phyloP scores from a whole-genome alignment of 768 basidiomycete species.

The Pisolithus marmoratus region DNA sequence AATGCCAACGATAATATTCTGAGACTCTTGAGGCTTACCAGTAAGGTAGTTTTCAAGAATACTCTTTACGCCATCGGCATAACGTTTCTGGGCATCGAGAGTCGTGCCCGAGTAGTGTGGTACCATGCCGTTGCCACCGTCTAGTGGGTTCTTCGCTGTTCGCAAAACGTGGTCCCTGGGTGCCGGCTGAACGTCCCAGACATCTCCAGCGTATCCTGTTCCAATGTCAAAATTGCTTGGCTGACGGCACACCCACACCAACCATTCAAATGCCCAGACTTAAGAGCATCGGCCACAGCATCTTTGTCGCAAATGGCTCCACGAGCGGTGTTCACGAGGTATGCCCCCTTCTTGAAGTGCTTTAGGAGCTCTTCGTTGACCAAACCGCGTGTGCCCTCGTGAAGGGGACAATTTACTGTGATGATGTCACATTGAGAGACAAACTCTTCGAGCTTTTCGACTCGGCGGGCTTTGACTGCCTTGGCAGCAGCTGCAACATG shows the following conservation, averaged over 20 bases:
- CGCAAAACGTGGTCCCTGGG: constrained; percentile 86
- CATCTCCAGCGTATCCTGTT: constrained; percentile 45
- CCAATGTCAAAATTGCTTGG: not conserved
- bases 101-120: constrained; percentile 87
- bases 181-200: constrained; percentile 86
- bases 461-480: constrained; percentile 63
- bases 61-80: constrained; percentile 64
- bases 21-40: constrained; percentile 62
- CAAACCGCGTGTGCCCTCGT: constrained; percentile 77
- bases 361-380: constrained; percentile 77
- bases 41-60: constrained; percentile 70
- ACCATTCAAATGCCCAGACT: constrained; percentile 70
- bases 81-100: constrained; percentile 83
- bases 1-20: constrained; percentile 75
- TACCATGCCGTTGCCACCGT: constrained; percentile 87
- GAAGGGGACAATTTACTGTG: constrained; percentile 85
- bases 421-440: constrained; percentile 66
- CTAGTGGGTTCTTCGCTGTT: constrained; percentile 71
- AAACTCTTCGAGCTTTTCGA: constrained; percentile 69
- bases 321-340: constrained; percentile 91
- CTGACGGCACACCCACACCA: not conserved
- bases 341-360: constrained; percentile 89
- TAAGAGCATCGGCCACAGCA: constrained; percentile 69
- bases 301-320: constrained; percentile 88
- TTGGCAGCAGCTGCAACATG: constrained; percentile 50